Evolutionary conservation across 192 early-diverging fungal genomes (phyloP).

Genomic region (Coemansia sp.): DNA sequence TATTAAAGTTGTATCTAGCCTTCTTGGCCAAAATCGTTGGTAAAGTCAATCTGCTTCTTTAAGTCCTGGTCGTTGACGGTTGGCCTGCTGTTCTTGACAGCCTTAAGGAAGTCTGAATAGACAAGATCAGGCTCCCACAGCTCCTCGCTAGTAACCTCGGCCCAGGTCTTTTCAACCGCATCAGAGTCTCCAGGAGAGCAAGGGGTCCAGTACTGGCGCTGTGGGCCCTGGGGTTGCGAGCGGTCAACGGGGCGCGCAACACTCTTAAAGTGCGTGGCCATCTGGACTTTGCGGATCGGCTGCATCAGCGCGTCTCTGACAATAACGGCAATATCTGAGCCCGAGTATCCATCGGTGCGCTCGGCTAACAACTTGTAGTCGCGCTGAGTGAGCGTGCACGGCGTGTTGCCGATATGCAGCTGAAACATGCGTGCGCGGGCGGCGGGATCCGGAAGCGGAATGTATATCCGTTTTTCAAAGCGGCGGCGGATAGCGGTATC

Average conservation of each 20-base stretch:
- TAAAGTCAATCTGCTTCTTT: conserved; percentile 83
- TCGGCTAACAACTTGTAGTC: conserved; percentile 80
- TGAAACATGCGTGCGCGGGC: conserved; percentile 90
- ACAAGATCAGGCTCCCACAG: conserved; percentile 91
- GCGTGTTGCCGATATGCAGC: conserved; percentile 90
- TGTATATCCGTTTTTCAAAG: conserved; percentile 98
- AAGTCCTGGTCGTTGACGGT: conserved; percentile 87
- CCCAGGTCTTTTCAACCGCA: conserved; percentile 88
- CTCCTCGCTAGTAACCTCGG: conserved; percentile 77
- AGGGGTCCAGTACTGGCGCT: conserved; percentile 71
- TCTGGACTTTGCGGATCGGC: conserved; percentile 94
- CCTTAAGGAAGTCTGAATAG: conserved; percentile 80
- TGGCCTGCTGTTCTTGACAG: conserved; percentile 71
- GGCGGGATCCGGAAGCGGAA: conserved; percentile 88
- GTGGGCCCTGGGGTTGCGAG: conserved; percentile 2
- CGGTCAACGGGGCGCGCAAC: conserved; percentile 32
- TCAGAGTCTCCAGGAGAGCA: conserved; percentile 92
- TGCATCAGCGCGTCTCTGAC: conserved; percentile 97
- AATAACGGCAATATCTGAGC: conserved; percentile 92
- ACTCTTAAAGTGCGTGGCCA: conserved; percentile 88
- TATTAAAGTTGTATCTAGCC: conserved; percentile 23
- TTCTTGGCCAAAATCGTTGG: conserved; percentile 76
- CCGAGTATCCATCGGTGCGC: conserved; percentile 89
- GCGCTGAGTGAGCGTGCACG: conserved; percentile 68
- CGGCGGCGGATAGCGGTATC: conserved; percentile 91